A percentile compares a stretch with the other conserved stretches of the same genome.
These are phyloP conservation scores for Aspergillus phoenicis DNA, from an alignment of 2,329 filamentous ascomycete species.

Conservation along the genomic window DNA sequence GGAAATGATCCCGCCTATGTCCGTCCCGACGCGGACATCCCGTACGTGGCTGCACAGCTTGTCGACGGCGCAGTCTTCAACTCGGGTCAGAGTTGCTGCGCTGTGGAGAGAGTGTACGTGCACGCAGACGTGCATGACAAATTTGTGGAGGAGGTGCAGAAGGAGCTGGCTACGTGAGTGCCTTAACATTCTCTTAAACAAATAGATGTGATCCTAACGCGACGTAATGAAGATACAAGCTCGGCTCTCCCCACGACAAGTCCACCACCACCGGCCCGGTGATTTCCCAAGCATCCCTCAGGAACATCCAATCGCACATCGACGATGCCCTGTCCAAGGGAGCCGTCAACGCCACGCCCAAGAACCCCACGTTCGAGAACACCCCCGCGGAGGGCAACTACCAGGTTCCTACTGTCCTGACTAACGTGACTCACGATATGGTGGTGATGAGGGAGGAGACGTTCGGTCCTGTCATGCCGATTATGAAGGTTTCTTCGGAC, in stretches of 20 bases:
- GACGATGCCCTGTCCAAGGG: slow-evolving; percentile 79
- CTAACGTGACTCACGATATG: slow-evolving; percentile 78
- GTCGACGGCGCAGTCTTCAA: slow-evolving; percentile 92
- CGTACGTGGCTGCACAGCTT: slow-evolving; percentile 86
- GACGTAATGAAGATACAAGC: slow-evolving; percentile 30
- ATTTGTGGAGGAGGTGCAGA: slow-evolving; percentile 77
- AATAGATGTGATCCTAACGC: background rate
- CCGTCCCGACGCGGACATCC: slow-evolving; percentile 76
- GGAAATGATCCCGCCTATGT: slow-evolving; percentile 93
- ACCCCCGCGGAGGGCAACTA: slow-evolving; percentile 77
- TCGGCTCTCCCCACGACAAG: slow-evolving; percentile 74
- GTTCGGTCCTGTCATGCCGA: slow-evolving; percentile 84
- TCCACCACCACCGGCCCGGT: slow-evolving; percentile 81
- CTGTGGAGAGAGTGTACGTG: slow-evolving; percentile 85
- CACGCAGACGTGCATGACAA: slow-evolving; percentile 78
- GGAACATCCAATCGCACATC: slow-evolving; percentile 75
- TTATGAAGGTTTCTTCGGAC: slow-evolving; percentile 80
- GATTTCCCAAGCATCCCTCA: slow-evolving; percentile 73
- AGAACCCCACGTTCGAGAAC: slow-evolving; percentile 71
- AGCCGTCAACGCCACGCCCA: slow-evolving; percentile 75
- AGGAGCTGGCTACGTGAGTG: slow-evolving; percentile 66
- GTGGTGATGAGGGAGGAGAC: slow-evolving; percentile 88
- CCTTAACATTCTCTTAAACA: background rate
- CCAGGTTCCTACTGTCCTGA: slow-evolving; percentile 77
- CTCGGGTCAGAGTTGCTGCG: slow-evolving; percentile 92